Base-by-base conservation (phyloP, 1,284 basidiomycete species). In the Irpex sp. region DNA sequence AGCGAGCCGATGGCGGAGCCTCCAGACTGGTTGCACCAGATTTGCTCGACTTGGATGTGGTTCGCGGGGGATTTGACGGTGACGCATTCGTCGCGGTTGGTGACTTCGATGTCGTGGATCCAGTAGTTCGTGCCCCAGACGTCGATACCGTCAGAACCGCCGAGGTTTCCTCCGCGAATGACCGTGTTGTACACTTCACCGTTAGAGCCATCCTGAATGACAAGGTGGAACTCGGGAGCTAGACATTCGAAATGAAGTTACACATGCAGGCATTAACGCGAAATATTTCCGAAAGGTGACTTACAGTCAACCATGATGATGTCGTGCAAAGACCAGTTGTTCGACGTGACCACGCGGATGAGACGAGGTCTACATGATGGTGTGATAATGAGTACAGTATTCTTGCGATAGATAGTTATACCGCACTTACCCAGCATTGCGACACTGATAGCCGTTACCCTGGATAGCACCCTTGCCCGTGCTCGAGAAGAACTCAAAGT, bases 11-110 rank as follows among this genome's bases (percentile, higher is more conserved):
- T 75, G 0, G 77, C 75, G 60, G 70, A 73, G 3, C 77, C 77
- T 7, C 76, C 75, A 11, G 71, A 73, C 59, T 75, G 74, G 69
- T 78, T 78, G 71, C 77, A 78, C 73, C 75, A 77, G 59, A 78
- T 75, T 21, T 70, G 73, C 65, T 78, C 76, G 55, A 78, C 68
- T 5, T 74, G 71, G 38, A 76, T 72, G 62, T 77, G 73, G 36
- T 65, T 69, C 8, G 77, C 69, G 15, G 76, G 76, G 0, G 69
- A 71, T 69, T 77, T 78, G 64, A 77, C 72, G 6, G 75, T 76
- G 4, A 78, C 75, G 57, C 76, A 78, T 59, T 78, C 76, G 63
- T 77, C 76, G 40, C 75, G 74, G 68, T 77, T 77, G 11, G 76
- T 77, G 5, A 77, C 75, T 61, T 76, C 75, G 34, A 77, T 71